Evolutionary conservation across 257 asterid species (phyloP), one percentile per base, ranked within the genome.

Genomic region (Nicotiana sylvestris): DNA sequence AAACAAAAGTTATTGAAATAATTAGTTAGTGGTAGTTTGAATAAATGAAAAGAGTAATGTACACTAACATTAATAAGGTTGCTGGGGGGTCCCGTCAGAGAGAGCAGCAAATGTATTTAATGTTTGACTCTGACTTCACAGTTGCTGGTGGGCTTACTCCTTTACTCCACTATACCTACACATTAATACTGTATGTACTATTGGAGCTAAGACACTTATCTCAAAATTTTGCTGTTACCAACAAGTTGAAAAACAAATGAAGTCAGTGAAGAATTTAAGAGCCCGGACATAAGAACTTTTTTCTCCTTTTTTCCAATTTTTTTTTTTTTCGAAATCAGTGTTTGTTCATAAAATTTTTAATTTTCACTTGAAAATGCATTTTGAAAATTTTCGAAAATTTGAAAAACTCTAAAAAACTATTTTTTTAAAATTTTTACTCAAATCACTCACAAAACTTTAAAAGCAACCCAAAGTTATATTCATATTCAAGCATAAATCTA

Each of bases 91-190:
- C n/a, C 35, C 21, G 29, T 67, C 9, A 6, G 49, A 67, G 37
- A 30, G 16, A 69, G 8, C 3, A 64, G 74, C 9, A 33, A 16
- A 35, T 2, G 37, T 25, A 65, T 21, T 62, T 16, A 81, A 81
- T 39, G 68, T 65, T 49, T 81, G 46, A 49, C 13, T 10, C 46
- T 43, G 83, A 80, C 62, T 61, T 66, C n/a, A 65, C 64, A 43
- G 65, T 46, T 74, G 79, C 5, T 27, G 43, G 80, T 74, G 64
- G 78, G 25, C 43, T 11, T 21, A 16, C n/a, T 81, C 30, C 77
- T 81, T 65, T 43, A 37, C 77, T 43, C 65, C 21, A 43, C 83
- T 46, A 18, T 51, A 46, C 72, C 76, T n/a, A 78, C 76, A 66
- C 76, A 67, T 67, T 21, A 66, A 72, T 43, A 8, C 11, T 43